A percentile compares a stretch with the other conserved stretches of the same genome.
Conservation (phyloP, 805 yeast genomes). For the Candida odintsovae region DNA sequence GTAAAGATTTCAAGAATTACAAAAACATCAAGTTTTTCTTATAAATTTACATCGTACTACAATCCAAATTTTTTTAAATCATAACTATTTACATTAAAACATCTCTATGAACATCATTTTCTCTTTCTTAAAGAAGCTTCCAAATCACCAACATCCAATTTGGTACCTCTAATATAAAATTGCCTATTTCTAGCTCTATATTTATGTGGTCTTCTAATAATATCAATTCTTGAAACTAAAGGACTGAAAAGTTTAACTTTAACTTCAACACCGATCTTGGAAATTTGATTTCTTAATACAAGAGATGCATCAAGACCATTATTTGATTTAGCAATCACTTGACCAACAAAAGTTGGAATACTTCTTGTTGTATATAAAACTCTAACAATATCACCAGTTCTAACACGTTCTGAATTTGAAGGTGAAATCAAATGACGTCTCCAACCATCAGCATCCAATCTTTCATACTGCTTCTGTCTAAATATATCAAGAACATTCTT, state of each 20-base stretch:
- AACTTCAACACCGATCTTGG: conserved; percentile 80
- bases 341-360: conserved; percentile 69
- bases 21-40: neutral
- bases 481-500: conserved; percentile 23
- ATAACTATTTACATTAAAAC: conserved; percentile 4
- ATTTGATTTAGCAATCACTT: conserved; percentile 70
- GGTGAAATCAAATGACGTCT: conserved; percentile 51
- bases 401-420: conserved; percentile 39
- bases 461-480: conserved; percentile 31
- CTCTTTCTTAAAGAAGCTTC: conserved; percentile 37
- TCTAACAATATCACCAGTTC: conserved; percentile 79
- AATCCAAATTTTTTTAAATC: neutral
- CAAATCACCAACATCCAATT: conserved; percentile 69
- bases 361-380: conserved; percentile 54
- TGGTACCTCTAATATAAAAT: conserved; percentile 79
- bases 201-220: conserved; percentile 65
- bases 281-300: conserved; percentile 75
- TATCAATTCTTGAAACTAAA: conserved; percentile 66
- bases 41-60: no score
- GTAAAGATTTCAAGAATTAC: no score
- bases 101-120: conserved; percentile 4
- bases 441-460: conserved; percentile 68
- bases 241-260: conserved; percentile 81
- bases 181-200: conserved; percentile 80
- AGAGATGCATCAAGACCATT: conserved; percentile 67